Conservation (phyloP, 2,329 filamentous ascomycete species). For the Aspergillus sp. region DNA sequence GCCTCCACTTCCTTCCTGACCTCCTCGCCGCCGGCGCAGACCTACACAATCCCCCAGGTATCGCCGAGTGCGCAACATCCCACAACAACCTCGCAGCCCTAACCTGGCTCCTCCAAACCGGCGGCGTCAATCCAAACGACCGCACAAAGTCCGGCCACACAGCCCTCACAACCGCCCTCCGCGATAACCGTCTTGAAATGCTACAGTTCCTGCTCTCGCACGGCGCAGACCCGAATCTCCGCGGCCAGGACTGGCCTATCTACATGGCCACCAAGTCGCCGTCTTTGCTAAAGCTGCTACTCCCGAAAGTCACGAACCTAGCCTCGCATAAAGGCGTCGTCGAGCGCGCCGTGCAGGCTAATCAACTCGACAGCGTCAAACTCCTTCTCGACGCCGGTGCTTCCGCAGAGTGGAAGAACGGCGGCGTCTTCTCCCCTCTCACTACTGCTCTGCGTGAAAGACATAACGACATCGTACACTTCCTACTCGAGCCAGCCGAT, state of each 20-base stretch:
- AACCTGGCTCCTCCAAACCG: conserved; percentile 59
- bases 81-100: conserved; percentile 63
- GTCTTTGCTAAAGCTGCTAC: conserved; percentile 57
- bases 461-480: conserved; percentile 35
- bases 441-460: conserved; percentile 67
- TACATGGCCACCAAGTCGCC: conserved; percentile 67
- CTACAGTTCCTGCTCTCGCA: conserved; percentile 59
- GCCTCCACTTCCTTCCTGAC: conserved; percentile 59
- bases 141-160: conserved; percentile 59
- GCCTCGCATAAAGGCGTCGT: conserved; percentile 58
- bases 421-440: conserved; percentile 69
- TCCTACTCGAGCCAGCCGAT: not conserved
- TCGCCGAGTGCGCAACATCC: conserved; percentile 63
- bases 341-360: conserved; percentile 66
- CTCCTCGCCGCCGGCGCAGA: conserved; percentile 62
- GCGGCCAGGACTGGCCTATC: conserved; percentile 69
- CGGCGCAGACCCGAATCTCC: conserved; percentile 62
- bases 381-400: conserved; percentile 64
- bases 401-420: conserved; percentile 69
- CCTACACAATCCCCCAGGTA: conserved; percentile 61
- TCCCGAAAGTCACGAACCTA: conserved; percentile 48
- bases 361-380: conserved; percentile 67
- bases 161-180: conserved; percentile 65
- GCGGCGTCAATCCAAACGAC: conserved; percentile 60
- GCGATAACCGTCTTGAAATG: conserved; percentile 58